phyloP scores from a whole-genome alignment of 192 early-diverging fungal species.

The Chytriomyces hyalinus region DNA sequence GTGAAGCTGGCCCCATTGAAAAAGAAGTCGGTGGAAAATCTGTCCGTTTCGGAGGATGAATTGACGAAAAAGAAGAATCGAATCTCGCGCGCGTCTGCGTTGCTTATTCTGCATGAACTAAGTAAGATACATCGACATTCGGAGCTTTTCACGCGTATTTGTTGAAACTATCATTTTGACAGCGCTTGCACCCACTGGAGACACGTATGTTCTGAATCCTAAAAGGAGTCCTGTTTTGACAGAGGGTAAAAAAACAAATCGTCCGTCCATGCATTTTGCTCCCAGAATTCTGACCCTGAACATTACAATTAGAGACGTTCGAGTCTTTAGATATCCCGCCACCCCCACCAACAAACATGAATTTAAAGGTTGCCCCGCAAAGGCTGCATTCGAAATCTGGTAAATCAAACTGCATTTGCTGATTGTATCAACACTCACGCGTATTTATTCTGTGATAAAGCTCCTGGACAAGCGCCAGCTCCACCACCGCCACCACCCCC shows the following conservation, averaged over 20 bases:
- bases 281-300: background rate
- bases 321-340: no score
- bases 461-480: no score
- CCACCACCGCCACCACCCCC: no score
- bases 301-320: no score
- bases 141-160: background rate
- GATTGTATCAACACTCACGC: background rate
- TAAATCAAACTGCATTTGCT: background rate
- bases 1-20: background rate
- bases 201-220: constrained; percentile 21
- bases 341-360: no score
- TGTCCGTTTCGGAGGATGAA: background rate
- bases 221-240: background rate
- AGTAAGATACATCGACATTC: background rate
- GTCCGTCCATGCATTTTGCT: background rate
- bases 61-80: constrained; percentile 7
- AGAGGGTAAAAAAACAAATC: background rate
- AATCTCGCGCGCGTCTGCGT: constrained; percentile 14
- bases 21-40: background rate
- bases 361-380: no score
- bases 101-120: constrained; percentile 30
- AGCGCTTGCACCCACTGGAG: constrained; percentile 30
- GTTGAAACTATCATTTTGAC: background rate
- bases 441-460: no score
- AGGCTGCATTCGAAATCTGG: no score